phyloP scores from a whole-genome alignment of 139 green algal genomes.

The Nannochloris sp. region DNA sequence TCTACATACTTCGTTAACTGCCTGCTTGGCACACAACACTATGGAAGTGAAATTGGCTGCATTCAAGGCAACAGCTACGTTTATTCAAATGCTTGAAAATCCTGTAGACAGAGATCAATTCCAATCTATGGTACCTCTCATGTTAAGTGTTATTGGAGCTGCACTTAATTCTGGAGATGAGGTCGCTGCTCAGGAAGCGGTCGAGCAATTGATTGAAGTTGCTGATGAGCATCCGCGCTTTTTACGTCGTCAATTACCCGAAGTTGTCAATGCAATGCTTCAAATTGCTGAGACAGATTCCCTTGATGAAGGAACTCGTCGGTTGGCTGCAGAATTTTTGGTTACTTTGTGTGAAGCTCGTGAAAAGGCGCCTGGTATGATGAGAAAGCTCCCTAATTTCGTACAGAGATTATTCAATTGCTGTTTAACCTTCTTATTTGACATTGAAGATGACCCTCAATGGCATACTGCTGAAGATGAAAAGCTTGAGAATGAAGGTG shows the following conservation, averaged over 20 bases:
- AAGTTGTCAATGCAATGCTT: constrained; percentile 83
- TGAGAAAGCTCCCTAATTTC: constrained; percentile 88
- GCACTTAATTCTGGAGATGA: constrained; percentile 68
- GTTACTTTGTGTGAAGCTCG: constrained; percentile 91
- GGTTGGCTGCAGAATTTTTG: constrained; percentile 86
- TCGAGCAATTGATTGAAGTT: constrained; percentile 93
- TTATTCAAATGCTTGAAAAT: constrained; percentile 71
- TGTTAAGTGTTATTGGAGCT: constrained; percentile 62
- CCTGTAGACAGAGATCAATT: constrained; percentile 65
- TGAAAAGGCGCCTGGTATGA: constrained; percentile 88
- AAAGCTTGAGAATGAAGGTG: constrained; percentile 60
- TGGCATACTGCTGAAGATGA: constrained; percentile 71
- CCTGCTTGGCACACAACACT: constrained; percentile 29
- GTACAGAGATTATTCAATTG: constrained; percentile 72
- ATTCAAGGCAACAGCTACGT: constrained; percentile 54
- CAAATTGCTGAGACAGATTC: constrained; percentile 36
- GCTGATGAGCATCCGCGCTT: constrained; percentile 88
- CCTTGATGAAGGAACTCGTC: constrained; percentile 54
- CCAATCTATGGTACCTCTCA: constrained; percentile 59
- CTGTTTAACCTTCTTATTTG: constrained; percentile 83
- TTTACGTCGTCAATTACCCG: constrained; percentile 69
- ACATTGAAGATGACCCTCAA: constrained; percentile 86
- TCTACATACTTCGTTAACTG: constrained; percentile 40
- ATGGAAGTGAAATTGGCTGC: constrained; percentile 60
- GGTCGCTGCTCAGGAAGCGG: constrained; percentile 63